Base-by-base conservation (phyloP, 2,329 filamentous ascomycete genomes). In the Pezicula neosporulosa region DNA sequence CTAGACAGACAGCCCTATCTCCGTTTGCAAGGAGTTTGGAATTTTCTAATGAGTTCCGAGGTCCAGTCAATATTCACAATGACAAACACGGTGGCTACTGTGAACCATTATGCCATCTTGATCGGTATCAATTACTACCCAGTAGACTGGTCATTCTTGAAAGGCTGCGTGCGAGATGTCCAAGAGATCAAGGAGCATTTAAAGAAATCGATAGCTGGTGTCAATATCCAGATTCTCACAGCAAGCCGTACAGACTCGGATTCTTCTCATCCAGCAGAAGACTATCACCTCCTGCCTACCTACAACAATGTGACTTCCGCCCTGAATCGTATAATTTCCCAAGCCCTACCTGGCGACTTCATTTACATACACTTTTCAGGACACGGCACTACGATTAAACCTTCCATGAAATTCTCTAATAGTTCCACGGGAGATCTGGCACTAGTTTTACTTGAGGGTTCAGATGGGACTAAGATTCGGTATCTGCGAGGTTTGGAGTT, bases 311-410 rank as follows among this genome's bases (percentile, higher is more conserved):
- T 61, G 27, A 30, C 45, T 12, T 36, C 38, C 1, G 16, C 38
- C 15, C 42, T 60, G 16, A n/a, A 50, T 27, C 35, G 36, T 18
- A 49, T 60, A 16, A 57, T 49, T 4, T 6, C 33, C 4, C n/a
- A 49, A 24, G 56, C 57, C 13, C n/a, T 43, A 13, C 39, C 50
- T 13, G 44, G 48, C 24, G 54, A 60, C 37, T 42, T 54, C 18
- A 50, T 60, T 19, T 60, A 61, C 44, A 51, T 61, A 15, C 59
- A 61, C 19, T 60, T 57, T 51, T 59, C 55, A 13, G 58, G 57
- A 13, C 58, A 60, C 24, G 56, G 56, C 15, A 48, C 47, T 4
- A 36, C 41, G 3, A 45, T 47, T 18, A 38, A 28, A 12, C 45
- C 50, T 21, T 21, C 46, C 3, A 52, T 45, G 16, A 13, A 39